A percentile compares a stretch with the other conserved stretches of the same genome.
Conservation (phyloP, 106 monocot species). For the Chionographis japonica region DNA sequence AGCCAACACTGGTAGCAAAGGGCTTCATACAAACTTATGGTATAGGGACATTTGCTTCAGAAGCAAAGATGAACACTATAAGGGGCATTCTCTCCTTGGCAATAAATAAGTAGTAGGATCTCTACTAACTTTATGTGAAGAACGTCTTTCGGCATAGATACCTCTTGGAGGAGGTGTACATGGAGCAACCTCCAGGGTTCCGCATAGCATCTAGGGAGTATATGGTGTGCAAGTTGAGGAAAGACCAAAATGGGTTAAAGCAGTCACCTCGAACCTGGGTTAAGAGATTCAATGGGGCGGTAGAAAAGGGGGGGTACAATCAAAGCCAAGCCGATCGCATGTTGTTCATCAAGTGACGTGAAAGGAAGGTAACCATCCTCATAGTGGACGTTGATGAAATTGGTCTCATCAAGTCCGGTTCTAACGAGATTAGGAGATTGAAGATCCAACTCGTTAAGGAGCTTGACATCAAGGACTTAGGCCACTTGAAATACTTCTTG, state of each 20-base stretch:
- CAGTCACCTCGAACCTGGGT: not conserved
- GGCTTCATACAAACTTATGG: not conserved
- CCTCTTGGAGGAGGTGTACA: too few species aligned
- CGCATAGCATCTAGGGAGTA: too few species aligned
- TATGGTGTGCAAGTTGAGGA: too few species aligned
- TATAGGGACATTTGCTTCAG: not conserved
- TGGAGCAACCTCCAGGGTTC: not conserved
- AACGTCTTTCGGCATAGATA: too few species aligned
- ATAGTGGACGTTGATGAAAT: constrained; percentile 18
- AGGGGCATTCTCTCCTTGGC: too few species aligned
- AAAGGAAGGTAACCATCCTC: too few species aligned
- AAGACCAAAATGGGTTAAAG: not conserved
- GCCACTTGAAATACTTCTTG: constrained; percentile 9
- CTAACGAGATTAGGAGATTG: too few species aligned
- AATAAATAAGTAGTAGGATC: too few species aligned
- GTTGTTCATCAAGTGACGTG: not conserved
- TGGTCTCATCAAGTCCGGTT: not conserved
- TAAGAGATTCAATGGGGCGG: not conserved
- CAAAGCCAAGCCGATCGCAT: constrained; percentile 7
- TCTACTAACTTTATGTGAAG: too few species aligned
- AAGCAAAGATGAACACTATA: constrained; percentile 3
- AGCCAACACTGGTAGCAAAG: not conserved
- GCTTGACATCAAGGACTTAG: constrained; percentile 24
- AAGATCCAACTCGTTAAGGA: not conserved
- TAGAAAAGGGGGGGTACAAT: not conserved